These are phyloP conservation scores for Fusarium bactridioides DNA, from an alignment of 2,329 filamentous ascomycete species.

Conservation along the genomic window DNA sequence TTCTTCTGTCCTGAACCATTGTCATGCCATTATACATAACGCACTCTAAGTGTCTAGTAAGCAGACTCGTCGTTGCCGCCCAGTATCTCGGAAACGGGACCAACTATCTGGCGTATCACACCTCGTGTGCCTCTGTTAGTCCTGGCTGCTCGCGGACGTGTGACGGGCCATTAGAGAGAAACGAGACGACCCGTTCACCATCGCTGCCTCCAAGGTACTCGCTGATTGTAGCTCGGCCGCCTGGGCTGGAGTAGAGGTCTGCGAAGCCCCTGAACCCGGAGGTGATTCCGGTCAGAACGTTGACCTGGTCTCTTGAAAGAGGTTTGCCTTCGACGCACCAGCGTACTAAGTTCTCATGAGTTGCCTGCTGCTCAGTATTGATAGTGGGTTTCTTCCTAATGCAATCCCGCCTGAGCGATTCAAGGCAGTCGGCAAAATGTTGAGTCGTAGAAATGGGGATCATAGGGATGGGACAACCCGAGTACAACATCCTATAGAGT, in stretches of 20 bases:
- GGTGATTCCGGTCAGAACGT: constrained; percentile 43
- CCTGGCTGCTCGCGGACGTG: background rate
- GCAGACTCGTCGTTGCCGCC: constrained; percentile 6
- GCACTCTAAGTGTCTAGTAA: background rate
- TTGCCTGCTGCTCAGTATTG: background rate
- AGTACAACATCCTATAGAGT: constrained; percentile 44
- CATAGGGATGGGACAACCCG: constrained; percentile 47
- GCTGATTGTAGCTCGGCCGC: constrained; percentile 33
- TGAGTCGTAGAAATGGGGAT: constrained; percentile 51
- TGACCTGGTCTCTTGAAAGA: constrained; percentile 38
- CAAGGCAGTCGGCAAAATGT: constrained; percentile 49
- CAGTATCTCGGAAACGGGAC: background rate
- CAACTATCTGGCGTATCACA: background rate
- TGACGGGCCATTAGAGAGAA: constrained; percentile 39
- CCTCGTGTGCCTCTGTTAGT: background rate
- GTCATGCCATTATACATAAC: background rate
- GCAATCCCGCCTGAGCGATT: constrained; percentile 47
- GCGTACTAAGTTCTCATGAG: constrained; percentile 21
- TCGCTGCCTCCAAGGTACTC: constrained; percentile 44
- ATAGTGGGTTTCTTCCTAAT: background rate
- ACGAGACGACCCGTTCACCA: constrained; percentile 41
- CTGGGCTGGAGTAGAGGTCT: constrained; percentile 22
- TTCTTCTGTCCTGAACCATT: background rate
- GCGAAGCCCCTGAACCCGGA: constrained; percentile 41
- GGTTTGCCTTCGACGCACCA: constrained; percentile 42